Conservation (phyloP, 116 monocot genomes). For the Zostera marina region DNA sequence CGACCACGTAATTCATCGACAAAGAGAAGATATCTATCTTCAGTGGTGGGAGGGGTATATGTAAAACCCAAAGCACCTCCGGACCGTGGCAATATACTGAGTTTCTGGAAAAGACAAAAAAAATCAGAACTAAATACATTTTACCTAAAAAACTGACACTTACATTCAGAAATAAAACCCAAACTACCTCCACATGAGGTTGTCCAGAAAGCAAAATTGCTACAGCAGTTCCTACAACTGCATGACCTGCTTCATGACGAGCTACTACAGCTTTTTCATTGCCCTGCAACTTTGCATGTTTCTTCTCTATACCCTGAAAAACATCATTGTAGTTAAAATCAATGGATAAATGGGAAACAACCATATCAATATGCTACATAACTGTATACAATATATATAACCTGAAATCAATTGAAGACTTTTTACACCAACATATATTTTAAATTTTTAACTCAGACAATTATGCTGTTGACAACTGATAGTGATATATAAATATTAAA, state of each 20-base stretch:
- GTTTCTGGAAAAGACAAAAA: slow-evolving; percentile 40
- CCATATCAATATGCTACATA: neutral
- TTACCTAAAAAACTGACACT: neutral
- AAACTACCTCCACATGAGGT: slow-evolving; percentile 79
- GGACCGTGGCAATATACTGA: slow-evolving; percentile 95
- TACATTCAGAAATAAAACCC: neutral
- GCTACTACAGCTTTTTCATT: slow-evolving; percentile 93
- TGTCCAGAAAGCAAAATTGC: slow-evolving; percentile 82
- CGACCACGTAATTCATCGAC: slow-evolving; percentile 89
- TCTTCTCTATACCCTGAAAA: slow-evolving; percentile 95
- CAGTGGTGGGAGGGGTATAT: slow-evolving; percentile 84
- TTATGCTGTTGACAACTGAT: no score
- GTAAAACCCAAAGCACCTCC: slow-evolving; percentile 98
- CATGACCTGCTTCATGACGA: slow-evolving; percentile 98
- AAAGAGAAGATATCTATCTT: slow-evolving; percentile 93
- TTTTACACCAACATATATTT: no score
- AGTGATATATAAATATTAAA: no score
- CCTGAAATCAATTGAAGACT: no score
- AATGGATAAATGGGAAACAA: neutral
- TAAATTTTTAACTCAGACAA: no score
- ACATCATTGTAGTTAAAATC: neutral
- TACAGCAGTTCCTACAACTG: slow-evolving; percentile 96
- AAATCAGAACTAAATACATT: neutral
- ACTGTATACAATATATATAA: no score
- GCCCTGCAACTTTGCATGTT: slow-evolving; percentile 85